phyloP scores from a whole-genome alignment of 108 stramenopile genomes.

The Nitzschia sp. region DNA sequence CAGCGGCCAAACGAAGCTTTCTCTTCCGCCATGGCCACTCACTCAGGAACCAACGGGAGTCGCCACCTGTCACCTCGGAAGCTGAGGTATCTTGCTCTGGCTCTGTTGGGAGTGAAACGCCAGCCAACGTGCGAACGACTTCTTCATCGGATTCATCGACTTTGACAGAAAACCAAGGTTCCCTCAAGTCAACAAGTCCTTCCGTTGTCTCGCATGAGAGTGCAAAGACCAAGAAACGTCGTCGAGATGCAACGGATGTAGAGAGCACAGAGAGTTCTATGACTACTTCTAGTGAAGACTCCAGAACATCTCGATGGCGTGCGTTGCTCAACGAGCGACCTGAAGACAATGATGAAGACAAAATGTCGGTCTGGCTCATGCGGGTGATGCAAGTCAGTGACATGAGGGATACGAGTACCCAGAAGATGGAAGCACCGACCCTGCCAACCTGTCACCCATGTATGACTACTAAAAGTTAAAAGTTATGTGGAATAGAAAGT shows the following conservation, averaged over 20 bases:
- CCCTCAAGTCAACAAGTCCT: no score
- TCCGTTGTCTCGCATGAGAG: no score
- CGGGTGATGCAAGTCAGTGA: constrained; percentile 8
- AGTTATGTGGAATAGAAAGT: no score
- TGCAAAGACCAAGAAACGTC: background rate
- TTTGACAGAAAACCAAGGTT: background rate
- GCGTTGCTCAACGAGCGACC: background rate
- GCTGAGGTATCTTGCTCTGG: background rate
- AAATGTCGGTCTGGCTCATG: constrained; percentile 9
- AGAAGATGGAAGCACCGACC: no score
- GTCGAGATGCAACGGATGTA: background rate
- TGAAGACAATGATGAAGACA: background rate
- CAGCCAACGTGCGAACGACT: background rate
- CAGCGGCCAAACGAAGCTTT: constrained; percentile 7
- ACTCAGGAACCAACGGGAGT: background rate
- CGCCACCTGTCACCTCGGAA: background rate
- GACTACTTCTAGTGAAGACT: background rate
- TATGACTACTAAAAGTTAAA: no score
- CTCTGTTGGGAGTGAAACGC: background rate
- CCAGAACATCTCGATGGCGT: background rate
- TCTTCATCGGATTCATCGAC: background rate
- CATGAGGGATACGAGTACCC: no score
- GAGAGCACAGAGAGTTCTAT: background rate
- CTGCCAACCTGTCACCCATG: no score
- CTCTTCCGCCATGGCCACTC: constrained; percentile 2